Conservation (phyloP, 2,329 filamentous ascomycete species). For the Atkinsonella texensis region DNA sequence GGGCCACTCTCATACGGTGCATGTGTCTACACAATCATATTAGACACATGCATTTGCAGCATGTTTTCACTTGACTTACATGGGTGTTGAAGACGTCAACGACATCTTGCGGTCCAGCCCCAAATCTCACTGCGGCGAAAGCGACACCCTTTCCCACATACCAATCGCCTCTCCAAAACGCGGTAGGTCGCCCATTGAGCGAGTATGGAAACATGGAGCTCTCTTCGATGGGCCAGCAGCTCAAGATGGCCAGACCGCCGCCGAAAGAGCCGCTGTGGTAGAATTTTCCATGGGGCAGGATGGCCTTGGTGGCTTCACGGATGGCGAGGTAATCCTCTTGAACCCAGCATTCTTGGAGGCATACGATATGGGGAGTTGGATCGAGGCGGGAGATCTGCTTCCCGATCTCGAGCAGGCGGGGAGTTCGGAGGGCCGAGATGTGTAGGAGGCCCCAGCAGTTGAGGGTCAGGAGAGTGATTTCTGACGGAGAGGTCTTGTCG, state of each 20-base stretch:
- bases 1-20: slow-evolving; percentile 74
- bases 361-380: slow-evolving; percentile 71
- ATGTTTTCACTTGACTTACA: slow-evolving; percentile 29
- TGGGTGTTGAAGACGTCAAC: slow-evolving; percentile 91
- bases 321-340: slow-evolving; percentile 73
- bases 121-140: slow-evolving; percentile 65
- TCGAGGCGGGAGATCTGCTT: slow-evolving; percentile 57
- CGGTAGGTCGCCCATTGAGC: slow-evolving; percentile 86
- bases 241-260: slow-evolving; percentile 77
- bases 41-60: background rate
- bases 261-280: slow-evolving; percentile 86
- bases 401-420: slow-evolving; percentile 75
- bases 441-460: slow-evolving; percentile 97
- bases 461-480: slow-evolving; percentile 72
- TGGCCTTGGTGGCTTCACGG: slow-evolving; percentile 55
- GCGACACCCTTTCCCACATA: slow-evolving; percentile 93
- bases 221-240: slow-evolving; percentile 84
- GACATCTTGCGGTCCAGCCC: slow-evolving; percentile 49
- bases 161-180: slow-evolving; percentile 93
- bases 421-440: slow-evolving; percentile 64
- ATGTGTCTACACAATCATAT: slow-evolving; percentile 40
- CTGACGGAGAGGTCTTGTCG: slow-evolving; percentile 29
- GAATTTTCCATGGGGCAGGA: slow-evolving; percentile 86
- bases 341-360: slow-evolving; percentile 92
- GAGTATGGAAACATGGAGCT: slow-evolving; percentile 77